phyloP scores from a whole-genome alignment of 208 protist species.

The Leishmania mexicana region DNA sequence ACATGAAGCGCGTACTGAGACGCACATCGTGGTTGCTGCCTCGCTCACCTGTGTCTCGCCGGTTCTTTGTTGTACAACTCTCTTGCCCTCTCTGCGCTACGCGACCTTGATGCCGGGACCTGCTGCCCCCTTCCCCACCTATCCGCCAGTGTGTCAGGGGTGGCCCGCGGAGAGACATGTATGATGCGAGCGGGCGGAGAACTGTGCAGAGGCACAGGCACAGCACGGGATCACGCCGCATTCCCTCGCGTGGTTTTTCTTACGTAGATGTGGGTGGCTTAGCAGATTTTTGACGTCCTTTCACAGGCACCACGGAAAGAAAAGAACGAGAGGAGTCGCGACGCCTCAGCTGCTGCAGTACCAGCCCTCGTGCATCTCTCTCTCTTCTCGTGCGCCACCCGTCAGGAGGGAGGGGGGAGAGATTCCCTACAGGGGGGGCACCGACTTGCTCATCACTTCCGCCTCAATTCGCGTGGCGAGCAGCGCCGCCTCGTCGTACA shows the following conservation, averaged over 20 bases:
- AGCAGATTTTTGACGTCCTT: no score
- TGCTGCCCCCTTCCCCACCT: background rate
- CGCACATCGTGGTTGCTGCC: background rate
- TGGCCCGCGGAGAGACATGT: background rate
- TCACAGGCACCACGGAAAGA: background rate
- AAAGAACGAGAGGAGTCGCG: background rate
- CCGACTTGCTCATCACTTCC: constrained; percentile 42
- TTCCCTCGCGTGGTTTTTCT: no score
- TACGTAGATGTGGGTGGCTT: background rate
- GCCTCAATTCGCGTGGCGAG: constrained; percentile 51
- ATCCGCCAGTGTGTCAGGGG: background rate
- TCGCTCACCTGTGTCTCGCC: background rate
- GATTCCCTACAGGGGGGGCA: constrained; percentile 43
- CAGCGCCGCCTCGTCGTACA: constrained; percentile 72
- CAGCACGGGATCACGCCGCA: background rate
- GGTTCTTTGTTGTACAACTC: background rate
- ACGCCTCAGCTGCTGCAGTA: background rate
- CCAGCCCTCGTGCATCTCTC: background rate
- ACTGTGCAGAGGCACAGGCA: background rate
- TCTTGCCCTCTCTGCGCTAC: background rate
- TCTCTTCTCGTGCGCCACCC: background rate
- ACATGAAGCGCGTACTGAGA: background rate
- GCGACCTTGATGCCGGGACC: background rate
- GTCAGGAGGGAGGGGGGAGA: background rate
- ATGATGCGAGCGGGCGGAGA: background rate